Evolutionary conservation across 352 stramenopile species (phyloP).

Genomic region (Pythium dissimile): DNA sequence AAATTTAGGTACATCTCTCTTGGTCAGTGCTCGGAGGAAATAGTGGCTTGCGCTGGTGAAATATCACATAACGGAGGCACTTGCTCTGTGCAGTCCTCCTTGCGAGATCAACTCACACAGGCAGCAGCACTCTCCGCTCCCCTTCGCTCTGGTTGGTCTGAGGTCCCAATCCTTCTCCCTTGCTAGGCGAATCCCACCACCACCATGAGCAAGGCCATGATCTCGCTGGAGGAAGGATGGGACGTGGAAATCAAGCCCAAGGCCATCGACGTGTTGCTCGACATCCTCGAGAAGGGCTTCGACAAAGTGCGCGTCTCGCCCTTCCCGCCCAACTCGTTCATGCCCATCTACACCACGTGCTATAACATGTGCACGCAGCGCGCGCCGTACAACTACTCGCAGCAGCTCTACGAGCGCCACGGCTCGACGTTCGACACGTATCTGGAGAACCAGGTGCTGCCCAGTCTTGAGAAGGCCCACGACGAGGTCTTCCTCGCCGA

Average conservation of each 20-base stretch:
- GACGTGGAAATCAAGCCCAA: constrained; percentile 88
- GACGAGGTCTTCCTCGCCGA: constrained; percentile 97
- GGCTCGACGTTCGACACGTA: constrained; percentile 89
- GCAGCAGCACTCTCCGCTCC: no score
- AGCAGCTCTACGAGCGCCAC: constrained; percentile 98
- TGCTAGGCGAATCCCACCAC: neutral
- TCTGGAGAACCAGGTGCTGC: constrained; percentile 89
- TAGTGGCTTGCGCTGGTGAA: no score
- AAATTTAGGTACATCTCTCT: no score
- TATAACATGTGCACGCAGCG: constrained; percentile 99
- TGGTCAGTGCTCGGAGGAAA: no score
- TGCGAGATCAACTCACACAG: no score
- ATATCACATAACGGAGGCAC: neutral
- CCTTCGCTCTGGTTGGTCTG: constrained; percentile 5
- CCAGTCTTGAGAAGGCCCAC: constrained; percentile 81
- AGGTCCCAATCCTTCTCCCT: constrained; percentile 16
- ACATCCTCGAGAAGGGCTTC: constrained; percentile 84
- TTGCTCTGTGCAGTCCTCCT: no score
- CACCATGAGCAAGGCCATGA: constrained; percentile 81
- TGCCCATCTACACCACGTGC: constrained; percentile 90
- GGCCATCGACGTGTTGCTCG: constrained; percentile 83
- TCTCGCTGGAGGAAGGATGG: constrained; percentile 83
- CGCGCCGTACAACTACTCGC: constrained; percentile 98
- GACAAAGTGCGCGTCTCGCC: constrained; percentile 78
- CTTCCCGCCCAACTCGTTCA: constrained; percentile 83